Evolutionary conservation across 2,329 filamentous ascomycete species (phyloP).

Genomic region (Cladosporium colombiae): DNA sequence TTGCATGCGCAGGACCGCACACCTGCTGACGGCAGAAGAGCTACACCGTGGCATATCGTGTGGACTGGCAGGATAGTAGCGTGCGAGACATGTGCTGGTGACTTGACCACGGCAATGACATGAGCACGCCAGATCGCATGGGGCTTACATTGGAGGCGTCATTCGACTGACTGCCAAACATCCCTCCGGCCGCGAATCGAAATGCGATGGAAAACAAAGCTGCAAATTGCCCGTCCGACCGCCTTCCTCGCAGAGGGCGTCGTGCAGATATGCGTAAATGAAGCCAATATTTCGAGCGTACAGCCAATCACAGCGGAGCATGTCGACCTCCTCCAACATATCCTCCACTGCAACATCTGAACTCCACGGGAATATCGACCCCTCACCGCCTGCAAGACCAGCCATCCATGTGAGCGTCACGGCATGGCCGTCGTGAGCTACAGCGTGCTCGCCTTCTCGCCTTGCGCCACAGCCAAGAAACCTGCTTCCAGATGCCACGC

Average conservation of each 20-base stretch:
- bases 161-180: not conserved
- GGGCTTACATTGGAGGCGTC: not conserved
- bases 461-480: constrained; percentile 13
- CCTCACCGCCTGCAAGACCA: constrained; percentile 14
- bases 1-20: constrained; percentile 2
- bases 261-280: constrained; percentile 12
- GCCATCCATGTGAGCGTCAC: constrained; percentile 14
- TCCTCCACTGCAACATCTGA: not conserved
- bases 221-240: constrained; percentile 14
- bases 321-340: not conserved
- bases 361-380: not conserved
- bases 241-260: constrained; percentile 2
- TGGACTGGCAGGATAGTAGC: constrained; percentile 7
- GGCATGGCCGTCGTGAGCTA: constrained; percentile 10
- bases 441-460: constrained; percentile 4
- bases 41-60: constrained; percentile 16
- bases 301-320: constrained; percentile 3
- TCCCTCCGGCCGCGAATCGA: constrained; percentile 7
- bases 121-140: constrained; percentile 3
- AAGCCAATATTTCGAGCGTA: not conserved
- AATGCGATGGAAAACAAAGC: not conserved
- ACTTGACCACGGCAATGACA: constrained; percentile 4
- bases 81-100: constrained; percentile 19
- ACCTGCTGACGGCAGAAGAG: not conserved
- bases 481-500: constrained; percentile 16